A percentile compares a stretch with the other conserved stretches of the same genome.
Evolutionary conservation across 1,139 yeast species (phyloP).

Genomic region (Kodamaea arcana): DNA sequence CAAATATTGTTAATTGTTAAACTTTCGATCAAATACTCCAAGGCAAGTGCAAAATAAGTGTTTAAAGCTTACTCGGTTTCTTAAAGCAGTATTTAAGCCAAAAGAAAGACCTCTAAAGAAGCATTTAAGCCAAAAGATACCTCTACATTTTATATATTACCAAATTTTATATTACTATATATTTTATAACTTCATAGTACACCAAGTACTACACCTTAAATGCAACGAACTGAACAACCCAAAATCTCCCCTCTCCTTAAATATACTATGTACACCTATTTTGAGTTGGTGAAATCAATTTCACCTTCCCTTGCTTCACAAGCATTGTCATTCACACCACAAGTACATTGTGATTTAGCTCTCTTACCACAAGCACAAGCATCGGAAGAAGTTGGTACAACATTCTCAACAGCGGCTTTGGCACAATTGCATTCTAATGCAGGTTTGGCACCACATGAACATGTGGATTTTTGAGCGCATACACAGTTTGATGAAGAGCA

Average conservation of each 20-base stretch:
- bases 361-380: slow-evolving; percentile 50
- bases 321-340: slow-evolving; percentile 40
- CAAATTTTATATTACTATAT: no score
- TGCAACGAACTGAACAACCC: background rate
- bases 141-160: no score
- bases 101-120: no score
- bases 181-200: no score
- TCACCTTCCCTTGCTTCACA: slow-evolving; percentile 46
- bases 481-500: slow-evolving; percentile 44
- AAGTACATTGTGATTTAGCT: slow-evolving; percentile 37
- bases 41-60: no score
- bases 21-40: no score
- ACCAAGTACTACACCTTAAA: no score
- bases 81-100: no score
- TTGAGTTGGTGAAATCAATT: slow-evolving; percentile 39
- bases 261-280: slow-evolving; percentile 16
- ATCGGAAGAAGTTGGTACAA: slow-evolving; percentile 27
- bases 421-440: slow-evolving; percentile 45
- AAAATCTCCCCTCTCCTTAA: background rate
- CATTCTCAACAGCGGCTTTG: slow-evolving; percentile 41
- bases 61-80: no score
- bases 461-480: slow-evolving; percentile 47
- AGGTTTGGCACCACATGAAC: slow-evolving; percentile 48
- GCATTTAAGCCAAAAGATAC: no score
- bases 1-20: no score